Evolutionary conservation across 2,329 filamentous ascomycete species (phyloP).

Genomic region (Byssothecium circinans): DNA sequence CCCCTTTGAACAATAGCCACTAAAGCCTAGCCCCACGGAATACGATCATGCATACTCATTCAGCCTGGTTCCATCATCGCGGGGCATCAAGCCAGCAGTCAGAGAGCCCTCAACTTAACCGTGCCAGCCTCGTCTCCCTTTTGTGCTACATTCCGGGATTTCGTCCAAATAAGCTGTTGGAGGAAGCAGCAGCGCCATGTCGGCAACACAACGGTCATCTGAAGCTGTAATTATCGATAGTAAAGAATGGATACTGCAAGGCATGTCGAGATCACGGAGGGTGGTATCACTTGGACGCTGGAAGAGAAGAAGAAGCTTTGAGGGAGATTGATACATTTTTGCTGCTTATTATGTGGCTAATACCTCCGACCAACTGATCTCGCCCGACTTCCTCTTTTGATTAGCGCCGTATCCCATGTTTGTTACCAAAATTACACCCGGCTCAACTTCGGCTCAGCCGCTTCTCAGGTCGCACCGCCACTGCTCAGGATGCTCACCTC

Average conservation of each 20-base stretch:
- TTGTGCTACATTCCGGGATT: neutral
- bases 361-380: constrained; percentile 43
- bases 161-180: neutral
- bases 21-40: constrained; percentile 13
- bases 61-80: constrained; percentile 1
- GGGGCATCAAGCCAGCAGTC: neutral
- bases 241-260: constrained; percentile 44
- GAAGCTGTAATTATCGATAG: constrained; percentile 18
- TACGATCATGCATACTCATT: constrained; percentile 29
- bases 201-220: constrained; percentile 24
- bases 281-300: constrained; percentile 48
- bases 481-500: constrained; percentile 8
- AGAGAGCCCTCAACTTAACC: neutral
- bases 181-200: constrained; percentile 16
- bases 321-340: constrained; percentile 53
- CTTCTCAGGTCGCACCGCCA: constrained; percentile 7
- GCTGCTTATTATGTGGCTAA: constrained; percentile 53
- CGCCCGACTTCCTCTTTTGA: neutral
- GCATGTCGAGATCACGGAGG: constrained; percentile 48
- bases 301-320: constrained; percentile 53
- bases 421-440: neutral
- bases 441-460: constrained; percentile 10
- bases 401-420: no score
- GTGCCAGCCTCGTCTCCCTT: neutral
- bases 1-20: constrained; percentile 14